Evolutionary conservation across 2,329 filamentous ascomycete genomes (phyloP).

Genomic region (Penicillium vulpinum): DNA sequence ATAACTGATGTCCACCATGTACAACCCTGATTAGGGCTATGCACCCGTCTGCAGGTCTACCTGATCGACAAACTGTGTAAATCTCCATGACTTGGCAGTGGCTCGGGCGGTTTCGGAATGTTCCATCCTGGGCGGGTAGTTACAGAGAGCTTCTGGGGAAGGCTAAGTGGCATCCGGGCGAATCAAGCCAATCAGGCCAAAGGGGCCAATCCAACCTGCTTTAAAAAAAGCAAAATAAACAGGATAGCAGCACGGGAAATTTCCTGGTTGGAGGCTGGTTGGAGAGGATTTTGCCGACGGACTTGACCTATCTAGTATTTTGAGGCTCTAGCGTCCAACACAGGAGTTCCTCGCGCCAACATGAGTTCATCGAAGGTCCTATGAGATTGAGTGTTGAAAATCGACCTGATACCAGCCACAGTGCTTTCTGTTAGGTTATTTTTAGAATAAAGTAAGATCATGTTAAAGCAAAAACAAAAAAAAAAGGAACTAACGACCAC

Average conservation of each 20-base stretch:
- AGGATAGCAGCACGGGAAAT: background rate
- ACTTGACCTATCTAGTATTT: slow-evolving; percentile 16
- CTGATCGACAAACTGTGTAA: slow-evolving; percentile 6
- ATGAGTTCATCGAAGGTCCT: background rate
- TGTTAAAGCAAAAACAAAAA: background rate
- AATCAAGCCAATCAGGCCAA: slow-evolving; percentile 18
- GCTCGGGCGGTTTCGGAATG: slow-evolving; percentile 23
- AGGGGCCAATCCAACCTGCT: slow-evolving; percentile 8
- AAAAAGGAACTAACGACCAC: background rate
- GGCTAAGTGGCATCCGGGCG: slow-evolving; percentile 16
- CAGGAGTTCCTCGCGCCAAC: background rate
- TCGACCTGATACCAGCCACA: background rate
- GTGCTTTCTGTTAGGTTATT: background rate
- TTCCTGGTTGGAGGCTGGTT: background rate
- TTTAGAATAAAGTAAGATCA: background rate
- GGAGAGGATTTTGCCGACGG: background rate
- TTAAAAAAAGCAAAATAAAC: slow-evolving; percentile 12
- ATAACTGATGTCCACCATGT: background rate
- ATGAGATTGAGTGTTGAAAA: background rate
- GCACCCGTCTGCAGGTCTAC: slow-evolving; percentile 1
- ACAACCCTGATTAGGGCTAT: slow-evolving; percentile 13
- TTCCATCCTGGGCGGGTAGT: slow-evolving; percentile 29
- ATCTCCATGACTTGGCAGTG: slow-evolving; percentile 5
- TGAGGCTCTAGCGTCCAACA: slow-evolving; percentile 11
- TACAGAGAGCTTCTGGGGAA: slow-evolving; percentile 30